Base-by-base conservation (phyloP, 495 filamentous ascomycete species). In the Aspergillus coremiiformis region DNA sequence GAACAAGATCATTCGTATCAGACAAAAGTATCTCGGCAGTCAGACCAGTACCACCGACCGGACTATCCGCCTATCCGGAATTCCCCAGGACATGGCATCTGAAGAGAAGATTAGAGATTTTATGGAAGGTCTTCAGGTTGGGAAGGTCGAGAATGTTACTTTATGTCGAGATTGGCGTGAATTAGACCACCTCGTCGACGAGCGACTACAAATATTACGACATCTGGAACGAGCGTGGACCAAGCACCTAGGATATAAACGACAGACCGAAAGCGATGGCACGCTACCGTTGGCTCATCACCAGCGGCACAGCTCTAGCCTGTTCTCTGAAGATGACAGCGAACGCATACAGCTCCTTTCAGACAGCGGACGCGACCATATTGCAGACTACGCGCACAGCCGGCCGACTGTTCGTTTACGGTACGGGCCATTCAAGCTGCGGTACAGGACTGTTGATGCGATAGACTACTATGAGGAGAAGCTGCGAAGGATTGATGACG, bases 1-100 rank as follows among this genome's bases (percentile, higher is more conserved):
- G 1, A 76, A 82, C 52, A 84, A 81, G 48, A 83, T 99, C 22
- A 92, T 97, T 51, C 78, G 82, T 39, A 77, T 89, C 23, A 79
- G 94, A 19, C 94, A 99, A 64, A 82, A 88, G 39, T 97, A 96
- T 63, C 80, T 99, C 19, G 93, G 92, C 1, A 87, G 83, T 26
- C 91, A 96, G 64, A 90, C 87, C 8, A 96, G 92, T 19, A 81
- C 95, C 32, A 97, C 94, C 2, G 91, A 96, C 67, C 84, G 91
- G 30, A 99, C 94, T 0, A 87, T 99, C 62, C 84, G 87, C 4
- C 70, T 99, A 9, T 92, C 93, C 1, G 91, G 90, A 2, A 90
- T 99, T 27, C 94, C 94, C 0, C 65, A 63, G 5, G 86, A 94
- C 10, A 67, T 97, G 49, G 78, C 83, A 47, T 86, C 86, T 0